phyloP scores from a whole-genome alignment of 1,284 basidiomycete genomes.

The Trametes pubescens region DNA sequence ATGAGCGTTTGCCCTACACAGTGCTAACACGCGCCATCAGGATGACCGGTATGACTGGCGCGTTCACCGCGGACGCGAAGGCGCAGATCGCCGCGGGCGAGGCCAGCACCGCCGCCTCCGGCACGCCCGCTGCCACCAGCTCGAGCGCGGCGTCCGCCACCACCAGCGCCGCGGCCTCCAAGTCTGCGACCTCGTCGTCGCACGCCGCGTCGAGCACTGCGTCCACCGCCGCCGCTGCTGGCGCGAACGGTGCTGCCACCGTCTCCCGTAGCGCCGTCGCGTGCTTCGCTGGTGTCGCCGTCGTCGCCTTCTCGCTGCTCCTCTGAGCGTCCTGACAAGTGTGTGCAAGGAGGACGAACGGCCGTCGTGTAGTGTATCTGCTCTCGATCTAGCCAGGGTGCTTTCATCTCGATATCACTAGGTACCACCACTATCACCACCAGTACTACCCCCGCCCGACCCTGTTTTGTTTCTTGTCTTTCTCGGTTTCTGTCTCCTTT shows the following conservation, averaged over 20 bases:
- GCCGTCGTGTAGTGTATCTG: not conserved
- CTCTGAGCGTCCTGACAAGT: conserved; percentile 29
- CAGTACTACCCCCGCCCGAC: not conserved
- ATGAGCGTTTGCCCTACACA: not conserved
- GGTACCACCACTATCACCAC: not conserved
- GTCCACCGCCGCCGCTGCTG: conserved; percentile 36
- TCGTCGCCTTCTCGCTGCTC: conserved; percentile 41
- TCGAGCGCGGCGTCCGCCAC: conserved; percentile 25
- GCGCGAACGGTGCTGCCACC: conserved; percentile 37
- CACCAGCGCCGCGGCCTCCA: conserved; percentile 30
- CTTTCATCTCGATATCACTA: not conserved
- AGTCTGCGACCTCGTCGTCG: conserved; percentile 26
- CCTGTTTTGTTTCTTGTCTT: not conserved
- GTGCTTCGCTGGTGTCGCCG: conserved; percentile 39
- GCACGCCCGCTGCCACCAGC: conserved; percentile 13
- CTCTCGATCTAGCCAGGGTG: conserved; percentile 22
- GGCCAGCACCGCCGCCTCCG: conserved; percentile 24
- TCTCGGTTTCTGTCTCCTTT: conserved; percentile 11
- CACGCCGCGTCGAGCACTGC: conserved; percentile 32
- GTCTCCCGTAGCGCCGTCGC: conserved; percentile 37
- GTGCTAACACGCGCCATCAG: conserved; percentile 44
- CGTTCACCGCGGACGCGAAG: conserved; percentile 61
- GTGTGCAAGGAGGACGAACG: not conserved
- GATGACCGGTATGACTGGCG: conserved; percentile 68
- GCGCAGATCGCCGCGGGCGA: conserved; percentile 58